Evolutionary conservation across 805 yeast species (phyloP).

Genomic region (Ogataea henricii): DNA sequence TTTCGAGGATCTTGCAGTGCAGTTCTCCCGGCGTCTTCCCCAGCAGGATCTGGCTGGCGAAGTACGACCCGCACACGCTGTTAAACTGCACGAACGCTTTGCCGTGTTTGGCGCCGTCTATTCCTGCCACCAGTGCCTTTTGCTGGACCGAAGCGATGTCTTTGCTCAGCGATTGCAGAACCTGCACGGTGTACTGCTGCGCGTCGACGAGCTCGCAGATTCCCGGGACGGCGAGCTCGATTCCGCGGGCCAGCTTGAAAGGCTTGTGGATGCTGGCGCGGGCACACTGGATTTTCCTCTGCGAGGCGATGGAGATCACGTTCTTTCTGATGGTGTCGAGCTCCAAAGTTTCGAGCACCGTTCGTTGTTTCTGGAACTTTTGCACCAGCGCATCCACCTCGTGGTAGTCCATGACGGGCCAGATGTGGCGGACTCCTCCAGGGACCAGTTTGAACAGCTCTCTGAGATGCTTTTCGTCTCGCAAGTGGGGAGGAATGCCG

Average conservation of each 20-base stretch:
- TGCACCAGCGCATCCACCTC: slow-evolving; percentile 37
- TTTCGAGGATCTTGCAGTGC: slow-evolving; percentile 48
- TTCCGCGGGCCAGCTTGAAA: slow-evolving; percentile 11
- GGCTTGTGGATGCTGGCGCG: slow-evolving; percentile 26
- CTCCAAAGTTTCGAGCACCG: slow-evolving; percentile 43
- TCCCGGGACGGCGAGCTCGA: slow-evolving; percentile 23
- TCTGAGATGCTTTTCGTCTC: slow-evolving; percentile 31
- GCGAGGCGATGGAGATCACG: slow-evolving; percentile 16
- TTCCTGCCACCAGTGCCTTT: slow-evolving; percentile 2
- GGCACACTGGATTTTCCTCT: slow-evolving; percentile 10
- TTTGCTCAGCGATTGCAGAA: slow-evolving; percentile 10
- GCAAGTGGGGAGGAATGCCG: slow-evolving; percentile 45
- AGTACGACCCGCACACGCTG: slow-evolving; percentile 55
- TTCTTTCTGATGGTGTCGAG: slow-evolving; percentile 38
- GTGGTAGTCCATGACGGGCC: slow-evolving; percentile 56
- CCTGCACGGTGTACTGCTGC: slow-evolving; percentile 16
- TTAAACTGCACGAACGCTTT: slow-evolving; percentile 67
- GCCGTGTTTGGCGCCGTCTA: slow-evolving; percentile 25
- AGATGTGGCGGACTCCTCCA: slow-evolving; percentile 55
- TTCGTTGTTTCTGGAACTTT: slow-evolving; percentile 32
- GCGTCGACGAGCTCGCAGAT: slow-evolving; percentile 24
- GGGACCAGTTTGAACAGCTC: slow-evolving; percentile 45
- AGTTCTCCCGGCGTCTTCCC: slow-evolving; percentile 45
- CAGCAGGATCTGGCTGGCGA: slow-evolving; percentile 61
- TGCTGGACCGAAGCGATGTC: slow-evolving; percentile 17